These are phyloP conservation scores for Misopates orontium DNA, from an alignment of 257 asterid genomes.

Conservation along the genomic window DNA sequence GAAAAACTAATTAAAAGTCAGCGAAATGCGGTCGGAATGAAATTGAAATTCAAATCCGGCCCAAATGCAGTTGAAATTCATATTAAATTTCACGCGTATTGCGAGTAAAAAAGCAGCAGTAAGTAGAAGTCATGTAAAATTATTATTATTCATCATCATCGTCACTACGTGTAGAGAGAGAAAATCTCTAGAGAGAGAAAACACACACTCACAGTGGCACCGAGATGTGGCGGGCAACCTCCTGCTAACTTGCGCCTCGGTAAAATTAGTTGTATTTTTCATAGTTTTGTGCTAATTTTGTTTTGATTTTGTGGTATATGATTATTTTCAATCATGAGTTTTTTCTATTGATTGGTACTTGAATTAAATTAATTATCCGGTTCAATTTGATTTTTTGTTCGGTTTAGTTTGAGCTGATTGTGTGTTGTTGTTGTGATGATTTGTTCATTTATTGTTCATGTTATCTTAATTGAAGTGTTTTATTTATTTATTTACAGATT, in stretches of 20 bases:
- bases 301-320: neutral
- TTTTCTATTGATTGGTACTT: neutral
- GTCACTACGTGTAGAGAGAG: neutral
- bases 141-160: conserved; percentile 26
- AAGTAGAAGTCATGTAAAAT: conserved; percentile 44
- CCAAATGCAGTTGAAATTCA: conserved; percentile 45
- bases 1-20: neutral
- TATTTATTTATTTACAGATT: neutral
- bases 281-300: neutral
- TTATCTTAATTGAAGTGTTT: conserved; percentile 10
- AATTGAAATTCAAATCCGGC: conserved; percentile 43
- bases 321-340: neutral
- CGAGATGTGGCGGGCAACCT: too few relatives aligned
- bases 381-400: too few relatives aligned
- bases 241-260: conserved; percentile 21
- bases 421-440: neutral
- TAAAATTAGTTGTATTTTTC: neutral
- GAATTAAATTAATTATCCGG: neutral
- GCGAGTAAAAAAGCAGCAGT: conserved; percentile 25
- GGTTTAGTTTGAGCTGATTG: neutral
- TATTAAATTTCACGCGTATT: conserved; percentile 58
- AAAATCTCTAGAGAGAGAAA: conserved; percentile 24
- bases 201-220: too few relatives aligned
- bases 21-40: conserved; percentile 65
- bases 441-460: conserved; percentile 11